Conservation (phyloP, 805 yeast genomes). For the Wickerhamiella vanderwaltii region DNA sequence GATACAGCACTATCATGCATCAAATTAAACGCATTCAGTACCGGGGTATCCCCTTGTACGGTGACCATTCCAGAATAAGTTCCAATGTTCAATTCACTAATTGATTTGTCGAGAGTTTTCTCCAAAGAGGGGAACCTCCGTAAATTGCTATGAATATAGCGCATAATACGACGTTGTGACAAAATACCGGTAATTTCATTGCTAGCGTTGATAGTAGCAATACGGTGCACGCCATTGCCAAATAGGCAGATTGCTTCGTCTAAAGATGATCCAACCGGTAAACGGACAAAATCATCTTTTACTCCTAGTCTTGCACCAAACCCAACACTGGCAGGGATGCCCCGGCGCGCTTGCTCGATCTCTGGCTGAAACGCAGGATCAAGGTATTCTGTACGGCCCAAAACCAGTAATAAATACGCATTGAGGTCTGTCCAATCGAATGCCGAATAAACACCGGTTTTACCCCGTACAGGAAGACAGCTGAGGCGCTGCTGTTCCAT, state of each 20-base stretch:
- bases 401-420: constrained; percentile 69
- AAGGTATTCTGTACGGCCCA: constrained; percentile 50
- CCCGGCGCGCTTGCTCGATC: constrained; percentile 58
- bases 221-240: constrained; percentile 93
- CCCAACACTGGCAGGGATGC: constrained; percentile 83
- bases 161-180: constrained; percentile 79
- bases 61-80: constrained; percentile 53
- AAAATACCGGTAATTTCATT: constrained; percentile 65
- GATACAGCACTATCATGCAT: constrained; percentile 80
- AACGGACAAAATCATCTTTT: constrained; percentile 75
- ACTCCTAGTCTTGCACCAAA: constrained; percentile 76
- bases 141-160: constrained; percentile 86
- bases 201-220: constrained; percentile 55
- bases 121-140: constrained; percentile 75
- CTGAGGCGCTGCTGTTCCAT: constrained; percentile 63
- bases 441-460: constrained; percentile 34
- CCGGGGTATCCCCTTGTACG: constrained; percentile 73
- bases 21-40: constrained; percentile 73
- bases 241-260: constrained; percentile 69
- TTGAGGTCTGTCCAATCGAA: constrained; percentile 89
- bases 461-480: constrained; percentile 56
- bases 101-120: constrained; percentile 44
- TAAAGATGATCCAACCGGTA: constrained; percentile 49
- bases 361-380: constrained; percentile 27
- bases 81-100: constrained; percentile 69